These are phyloP conservation scores for Lotmaria passim DNA, from an alignment of 208 protist species.

Conservation along the genomic window DNA sequence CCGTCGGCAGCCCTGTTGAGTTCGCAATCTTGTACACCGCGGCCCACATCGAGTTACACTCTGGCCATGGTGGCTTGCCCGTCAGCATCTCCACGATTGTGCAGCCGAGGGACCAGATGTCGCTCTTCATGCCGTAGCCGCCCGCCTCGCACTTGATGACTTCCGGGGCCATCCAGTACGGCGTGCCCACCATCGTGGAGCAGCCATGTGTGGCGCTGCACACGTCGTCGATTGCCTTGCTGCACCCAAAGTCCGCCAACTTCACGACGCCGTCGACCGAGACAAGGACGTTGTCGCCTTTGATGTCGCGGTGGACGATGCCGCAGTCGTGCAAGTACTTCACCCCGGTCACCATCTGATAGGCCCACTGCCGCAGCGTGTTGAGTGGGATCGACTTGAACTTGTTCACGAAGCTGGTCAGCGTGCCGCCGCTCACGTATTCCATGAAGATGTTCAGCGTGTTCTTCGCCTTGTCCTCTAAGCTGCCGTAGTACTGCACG, in stretches of 20 bases:
- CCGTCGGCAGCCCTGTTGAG: slow-evolving; percentile 82
- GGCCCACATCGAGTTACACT: slow-evolving; percentile 88
- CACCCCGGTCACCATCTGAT: slow-evolving; percentile 91
- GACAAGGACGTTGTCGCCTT: slow-evolving; percentile 92
- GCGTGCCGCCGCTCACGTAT: slow-evolving; percentile 83
- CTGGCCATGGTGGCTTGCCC: slow-evolving; percentile 90
- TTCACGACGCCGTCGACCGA: slow-evolving; percentile 87
- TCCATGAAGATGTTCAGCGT: slow-evolving; percentile 95
- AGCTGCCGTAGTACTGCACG: slow-evolving; percentile 91
- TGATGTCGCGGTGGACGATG: slow-evolving; percentile 93
- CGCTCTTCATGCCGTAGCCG: slow-evolving; percentile 92
- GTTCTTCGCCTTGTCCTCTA: slow-evolving; percentile 65
- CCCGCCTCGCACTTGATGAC: slow-evolving; percentile 87
- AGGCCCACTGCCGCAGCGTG: slow-evolving; percentile 84
- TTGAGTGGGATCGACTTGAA: slow-evolving; percentile 75
- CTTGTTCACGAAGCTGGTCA: slow-evolving; percentile 82
- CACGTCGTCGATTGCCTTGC: slow-evolving; percentile 85
- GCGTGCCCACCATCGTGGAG: slow-evolving; percentile 88
- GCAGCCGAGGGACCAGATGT: slow-evolving; percentile 95
- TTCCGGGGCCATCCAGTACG: slow-evolving; percentile 94
- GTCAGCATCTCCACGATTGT: slow-evolving; percentile 94
- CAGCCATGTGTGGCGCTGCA: slow-evolving; percentile 82
- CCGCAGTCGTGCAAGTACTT: slow-evolving; percentile 89
- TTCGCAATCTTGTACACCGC: slow-evolving; percentile 91
- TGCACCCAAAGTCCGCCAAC: slow-evolving; percentile 93